These are phyloP conservation scores for Magnusiomyces ingens DNA, from an alignment of 1,139 yeast genomes.

Conservation along the genomic window DNA sequence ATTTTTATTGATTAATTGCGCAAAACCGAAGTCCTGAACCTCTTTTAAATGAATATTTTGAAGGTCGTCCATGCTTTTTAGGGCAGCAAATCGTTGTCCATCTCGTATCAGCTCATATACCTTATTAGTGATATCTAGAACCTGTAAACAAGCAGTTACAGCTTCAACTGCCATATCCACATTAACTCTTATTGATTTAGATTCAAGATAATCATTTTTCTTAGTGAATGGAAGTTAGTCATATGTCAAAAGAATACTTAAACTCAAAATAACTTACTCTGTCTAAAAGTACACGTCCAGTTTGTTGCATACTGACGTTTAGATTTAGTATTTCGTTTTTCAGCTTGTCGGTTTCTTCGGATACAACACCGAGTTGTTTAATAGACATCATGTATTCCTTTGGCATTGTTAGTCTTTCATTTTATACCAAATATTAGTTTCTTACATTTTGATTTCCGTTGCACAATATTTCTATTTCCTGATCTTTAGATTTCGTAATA, in stretches of 20 bases:
- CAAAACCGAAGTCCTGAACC: conserved; percentile 68
- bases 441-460: conserved; percentile 53
- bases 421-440: neutral
- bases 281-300: conserved; percentile 14
- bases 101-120: conserved; percentile 74
- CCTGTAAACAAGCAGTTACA: conserved; percentile 58
- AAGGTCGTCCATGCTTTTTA: conserved; percentile 74
- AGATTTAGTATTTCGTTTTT: conserved; percentile 48
- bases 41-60: conserved; percentile 59
- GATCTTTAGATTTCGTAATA: conserved; percentile 54
- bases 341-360: conserved; percentile 47
- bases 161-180: conserved; percentile 34
- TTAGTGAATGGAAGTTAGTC: conserved; percentile 1
- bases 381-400: conserved; percentile 42
- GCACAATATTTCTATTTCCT: conserved; percentile 56
- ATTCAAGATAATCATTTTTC: conserved; percentile 27
- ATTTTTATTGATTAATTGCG: conserved; percentile 52
- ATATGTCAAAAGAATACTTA: neutral
- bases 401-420: neutral
- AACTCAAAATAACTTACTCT: neutral
- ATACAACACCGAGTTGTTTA: conserved; percentile 51
- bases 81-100: conserved; percentile 76
- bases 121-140: conserved; percentile 77
- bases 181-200: conserved; percentile 28
- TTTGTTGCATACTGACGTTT: conserved; percentile 39